A percentile compares a stretch with the other conserved stretches of the same genome.
These are phyloP conservation scores for Lycium ferocissimum DNA, from an alignment of 257 asterid species.

Conservation along the genomic window DNA sequence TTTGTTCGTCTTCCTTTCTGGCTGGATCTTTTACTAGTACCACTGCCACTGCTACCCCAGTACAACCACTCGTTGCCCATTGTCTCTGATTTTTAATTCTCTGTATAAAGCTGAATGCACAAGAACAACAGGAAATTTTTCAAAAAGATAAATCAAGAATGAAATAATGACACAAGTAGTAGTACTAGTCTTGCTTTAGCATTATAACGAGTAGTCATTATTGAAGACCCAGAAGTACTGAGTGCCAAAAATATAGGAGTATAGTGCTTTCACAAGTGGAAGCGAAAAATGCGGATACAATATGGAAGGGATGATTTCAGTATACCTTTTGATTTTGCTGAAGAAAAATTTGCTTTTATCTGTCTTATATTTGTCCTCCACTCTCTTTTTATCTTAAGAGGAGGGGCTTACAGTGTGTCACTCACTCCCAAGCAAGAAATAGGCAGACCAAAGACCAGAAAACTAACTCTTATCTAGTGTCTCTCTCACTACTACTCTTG, in stretches of 20 bases:
- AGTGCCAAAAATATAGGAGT: constrained; percentile 23
- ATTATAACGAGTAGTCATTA: constrained; percentile 12
- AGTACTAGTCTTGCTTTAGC: neutral
- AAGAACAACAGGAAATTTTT: neutral
- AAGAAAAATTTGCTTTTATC: neutral
- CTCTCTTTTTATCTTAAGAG: constrained; percentile 34
- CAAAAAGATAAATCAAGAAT: constrained; percentile 28
- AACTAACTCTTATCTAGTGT: constrained; percentile 30
- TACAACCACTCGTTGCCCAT: constrained; percentile 87
- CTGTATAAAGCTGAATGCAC: neutral
- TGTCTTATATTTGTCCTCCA: neutral
- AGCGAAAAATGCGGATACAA: constrained; percentile 44
- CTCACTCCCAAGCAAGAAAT: constrained; percentile 71
- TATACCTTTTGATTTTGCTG: constrained; percentile 17
- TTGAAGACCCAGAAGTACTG: neutral
- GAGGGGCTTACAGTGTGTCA: constrained; percentile 33
- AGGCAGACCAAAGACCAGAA: constrained; percentile 25
- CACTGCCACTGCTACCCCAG: constrained; percentile 55
- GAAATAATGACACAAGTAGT: constrained; percentile 47
- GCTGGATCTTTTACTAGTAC: constrained; percentile 39
- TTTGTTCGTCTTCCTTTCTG: constrained; percentile 40
- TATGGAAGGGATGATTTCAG: constrained; percentile 13
- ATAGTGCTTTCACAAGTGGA: neutral
- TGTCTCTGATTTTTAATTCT: neutral
- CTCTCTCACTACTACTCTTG: constrained; percentile 35